Base-by-base conservation (phyloP, 768 basidiomycete genomes). In the Rhodotorula toruloides region DNA sequence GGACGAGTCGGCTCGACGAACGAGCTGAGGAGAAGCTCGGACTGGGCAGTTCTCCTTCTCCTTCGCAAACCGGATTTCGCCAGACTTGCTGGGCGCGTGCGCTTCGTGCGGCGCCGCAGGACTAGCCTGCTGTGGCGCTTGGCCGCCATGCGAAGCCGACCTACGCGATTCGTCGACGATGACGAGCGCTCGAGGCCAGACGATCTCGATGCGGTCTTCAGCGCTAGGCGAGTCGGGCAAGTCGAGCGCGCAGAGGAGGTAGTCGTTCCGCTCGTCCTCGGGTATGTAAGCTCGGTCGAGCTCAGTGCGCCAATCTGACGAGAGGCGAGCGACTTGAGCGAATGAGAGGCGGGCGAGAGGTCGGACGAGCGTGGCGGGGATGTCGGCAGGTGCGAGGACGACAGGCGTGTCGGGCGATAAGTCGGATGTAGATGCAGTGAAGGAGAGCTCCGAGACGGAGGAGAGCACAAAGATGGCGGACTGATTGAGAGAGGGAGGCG, bases 131-230 rank as follows among this genome's bases (percentile, higher is more conserved):
- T 12, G 46, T 9, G 31, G 54, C 16, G 34, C 48, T 34, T 14
- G 36, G 46, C 34, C 25, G 19, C 7, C 43, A 5, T 36, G 22
- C 50, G 1, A 27, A 17, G 12, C 46, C 19, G 11, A 58, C 37
- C 48, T 54, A 17, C 44, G 53, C 11, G 59, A 49, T 17, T 59
- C 54, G 39, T 67, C 65, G 53, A 64, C 13, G 21, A 71, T 11
- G 40, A 54, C 46, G 17, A 71, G 59, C 22, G 39, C 44, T 1
- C 50, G 31, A 1, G 70, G 70, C 65, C 65, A 71, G n/a, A 65
- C 62, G 36, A 64, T 36, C 17, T 64, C 70, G 21, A 54, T 13
- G 8, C 27, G 29, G 37, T 58, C 54, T 3, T 25, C 16, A 4
- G 21, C 21, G 16, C 12, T 32, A n/a, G n/a, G n/a, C 21, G n/a